Evolutionary conservation across 169 alveolate species (phyloP).

Genomic region (Theileria orientalis): DNA sequence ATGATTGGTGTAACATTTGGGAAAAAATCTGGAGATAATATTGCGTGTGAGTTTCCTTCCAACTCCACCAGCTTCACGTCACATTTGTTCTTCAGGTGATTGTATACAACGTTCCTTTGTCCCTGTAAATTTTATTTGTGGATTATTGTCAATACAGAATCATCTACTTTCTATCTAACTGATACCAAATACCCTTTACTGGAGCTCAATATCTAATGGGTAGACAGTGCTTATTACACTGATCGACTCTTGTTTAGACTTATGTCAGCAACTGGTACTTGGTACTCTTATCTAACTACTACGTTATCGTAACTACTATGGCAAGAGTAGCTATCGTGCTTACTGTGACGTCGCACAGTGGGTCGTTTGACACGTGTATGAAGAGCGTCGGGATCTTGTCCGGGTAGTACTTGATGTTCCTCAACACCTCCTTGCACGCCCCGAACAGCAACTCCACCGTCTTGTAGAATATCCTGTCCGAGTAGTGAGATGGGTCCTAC

Average conservation of each 20-base stretch:
- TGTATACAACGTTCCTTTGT: constrained; percentile 1
- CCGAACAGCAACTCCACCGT: constrained; percentile 48
- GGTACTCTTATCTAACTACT: too few relatives aligned
- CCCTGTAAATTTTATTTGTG: constrained; percentile 9
- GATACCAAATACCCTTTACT: too few relatives aligned
- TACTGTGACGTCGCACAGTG: constrained; percentile 37
- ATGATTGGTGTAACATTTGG: constrained; percentile 1
- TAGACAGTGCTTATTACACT: too few relatives aligned
- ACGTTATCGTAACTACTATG: too few relatives aligned
- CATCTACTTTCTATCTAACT: too few relatives aligned
- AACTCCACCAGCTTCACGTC: constrained; percentile 17
- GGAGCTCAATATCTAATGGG: too few relatives aligned
- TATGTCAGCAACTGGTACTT: too few relatives aligned
- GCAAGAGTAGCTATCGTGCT: neutral
- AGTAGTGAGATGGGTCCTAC: constrained; percentile 42
- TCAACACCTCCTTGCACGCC: constrained; percentile 46
- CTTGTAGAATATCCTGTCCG: constrained; percentile 40
- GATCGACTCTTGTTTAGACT: too few relatives aligned
- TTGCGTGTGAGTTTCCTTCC: neutral
- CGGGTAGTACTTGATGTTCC: constrained; percentile 47
- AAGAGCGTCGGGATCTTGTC: constrained; percentile 52
- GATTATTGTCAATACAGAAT: neutral
- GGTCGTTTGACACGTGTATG: constrained; percentile 55
- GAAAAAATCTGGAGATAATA: neutral
- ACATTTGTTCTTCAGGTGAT: constrained; percentile 1